phyloP scores from a whole-genome alignment of 140 eudicot species.

The Senecio squalidus region DNA sequence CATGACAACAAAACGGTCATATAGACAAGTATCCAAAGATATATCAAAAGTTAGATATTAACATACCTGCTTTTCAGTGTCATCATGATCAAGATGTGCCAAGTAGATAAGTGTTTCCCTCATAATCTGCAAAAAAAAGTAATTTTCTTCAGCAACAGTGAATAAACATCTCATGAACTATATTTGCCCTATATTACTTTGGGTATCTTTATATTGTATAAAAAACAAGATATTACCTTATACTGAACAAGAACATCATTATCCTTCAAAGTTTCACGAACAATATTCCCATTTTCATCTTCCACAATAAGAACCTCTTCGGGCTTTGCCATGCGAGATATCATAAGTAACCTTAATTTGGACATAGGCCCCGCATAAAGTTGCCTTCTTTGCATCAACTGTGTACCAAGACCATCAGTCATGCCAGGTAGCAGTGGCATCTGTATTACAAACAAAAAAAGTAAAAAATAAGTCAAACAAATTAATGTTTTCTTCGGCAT shows the following conservation, averaged over 20 bases:
- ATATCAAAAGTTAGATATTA: neutral
- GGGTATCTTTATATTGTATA: too few relatives aligned
- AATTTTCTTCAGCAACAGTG: conserved; percentile 2
- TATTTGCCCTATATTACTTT: neutral
- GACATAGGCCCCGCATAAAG: conserved; percentile 90
- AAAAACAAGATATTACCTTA: conserved; percentile 48
- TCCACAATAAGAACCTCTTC: conserved; percentile 98
- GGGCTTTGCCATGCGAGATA: conserved; percentile 98
- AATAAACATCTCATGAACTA: neutral
- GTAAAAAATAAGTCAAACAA: neutral
- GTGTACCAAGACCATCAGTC: conserved; percentile 76
- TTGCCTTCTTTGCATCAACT: conserved; percentile 70
- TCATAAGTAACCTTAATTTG: conserved; percentile 73
- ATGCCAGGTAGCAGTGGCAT: conserved; percentile 56
- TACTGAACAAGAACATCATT: conserved; percentile 97
- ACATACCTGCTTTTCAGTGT: conserved; percentile 94
- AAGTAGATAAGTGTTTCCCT: conserved; percentile 90
- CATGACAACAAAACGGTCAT: neutral
- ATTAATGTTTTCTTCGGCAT: neutral
- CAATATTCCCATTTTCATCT: conserved; percentile 98
- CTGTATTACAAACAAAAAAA: conserved; percentile 34
- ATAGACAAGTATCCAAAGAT: neutral
- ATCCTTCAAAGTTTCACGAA: conserved; percentile 98
- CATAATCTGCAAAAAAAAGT: conserved; percentile 64
- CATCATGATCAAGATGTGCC: conserved; percentile 97